Percentiles rank a stretch among this genome's conserved stretches.
phyloP scores from a whole-genome alignment of 306 rosid genomes.

The Amphicarpaea edgeworthii region DNA sequence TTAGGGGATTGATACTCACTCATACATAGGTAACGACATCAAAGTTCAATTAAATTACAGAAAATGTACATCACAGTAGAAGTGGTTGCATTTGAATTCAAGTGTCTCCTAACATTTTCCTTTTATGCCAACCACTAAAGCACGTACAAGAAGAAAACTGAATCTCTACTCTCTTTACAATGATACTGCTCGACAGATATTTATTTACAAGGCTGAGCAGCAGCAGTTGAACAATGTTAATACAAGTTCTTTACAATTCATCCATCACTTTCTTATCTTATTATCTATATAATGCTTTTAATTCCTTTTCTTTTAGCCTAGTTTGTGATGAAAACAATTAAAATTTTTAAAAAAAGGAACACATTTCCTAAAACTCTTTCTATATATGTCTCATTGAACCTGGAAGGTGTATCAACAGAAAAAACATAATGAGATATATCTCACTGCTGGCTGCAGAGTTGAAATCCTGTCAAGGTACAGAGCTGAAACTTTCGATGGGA shows the following conservation, averaged over 20 bases:
- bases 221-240: conserved; percentile 43
- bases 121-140: conserved; percentile 5
- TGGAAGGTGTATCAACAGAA: conserved; percentile 20
- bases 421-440: conserved; percentile 21
- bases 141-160: conserved; percentile 23
- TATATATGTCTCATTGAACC: conserved; percentile 26
- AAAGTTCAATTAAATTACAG: conserved; percentile 20
- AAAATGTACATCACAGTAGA: conserved; percentile 20
- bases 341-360: neutral
- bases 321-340: conserved; percentile 35
- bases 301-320: conserved; percentile 45
- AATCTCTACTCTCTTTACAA: conserved; percentile 31
- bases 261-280: conserved; percentile 38
- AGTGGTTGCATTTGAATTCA: conserved; percentile 18
- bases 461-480: conserved; percentile 55
- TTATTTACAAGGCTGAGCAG: conserved; percentile 68
- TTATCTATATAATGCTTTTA: conserved; percentile 34
- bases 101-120: conserved; percentile 22
- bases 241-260: conserved; percentile 44
- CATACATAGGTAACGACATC: neutral
- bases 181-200: conserved; percentile 47
- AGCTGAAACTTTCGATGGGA: conserved; percentile 81
- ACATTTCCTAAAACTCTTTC: conserved; percentile 37
- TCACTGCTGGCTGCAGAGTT: conserved; percentile 21
- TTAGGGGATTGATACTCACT: neutral